These are phyloP conservation scores for Xylaria sp. DNA, from an alignment of 2,329 filamentous ascomycete genomes.

Conservation along the genomic window DNA sequence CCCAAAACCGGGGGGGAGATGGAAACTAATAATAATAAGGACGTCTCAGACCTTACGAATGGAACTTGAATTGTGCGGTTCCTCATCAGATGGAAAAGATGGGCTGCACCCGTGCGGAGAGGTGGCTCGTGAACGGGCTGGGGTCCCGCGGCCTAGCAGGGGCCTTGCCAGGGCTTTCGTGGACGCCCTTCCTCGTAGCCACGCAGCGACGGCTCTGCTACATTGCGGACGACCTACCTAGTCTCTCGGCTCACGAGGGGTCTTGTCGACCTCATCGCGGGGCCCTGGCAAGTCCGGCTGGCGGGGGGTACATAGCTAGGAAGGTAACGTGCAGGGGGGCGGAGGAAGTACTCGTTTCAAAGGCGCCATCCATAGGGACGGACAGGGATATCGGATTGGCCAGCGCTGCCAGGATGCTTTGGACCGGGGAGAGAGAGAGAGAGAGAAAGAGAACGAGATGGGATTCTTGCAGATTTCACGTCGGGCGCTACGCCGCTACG, in stretches of 20 bases:
- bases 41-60: conserved; percentile 20
- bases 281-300: too few species aligned
- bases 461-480: conserved; percentile 25
- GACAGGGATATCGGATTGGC: conserved; percentile 29
- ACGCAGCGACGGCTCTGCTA: conserved; percentile 16
- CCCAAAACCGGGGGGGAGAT: conserved; percentile 20
- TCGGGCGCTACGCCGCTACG: conserved; percentile 18
- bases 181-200: not conserved
- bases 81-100: conserved; percentile 21
- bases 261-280: conserved; percentile 27
- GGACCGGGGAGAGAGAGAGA: conserved; percentile 22
- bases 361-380: conserved; percentile 12
- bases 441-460: conserved; percentile 20
- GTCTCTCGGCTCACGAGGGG: conserved; percentile 18
- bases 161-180: conserved; percentile 4
- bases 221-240: conserved; percentile 11
- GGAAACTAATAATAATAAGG: conserved; percentile 27
- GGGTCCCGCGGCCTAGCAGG: conserved; percentile 19
- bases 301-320: conserved; percentile 27
- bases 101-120: conserved; percentile 28
- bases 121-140: conserved; percentile 31
- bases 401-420: conserved; percentile 11
- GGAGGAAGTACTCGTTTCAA: conserved; percentile 21
- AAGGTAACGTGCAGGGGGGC: conserved; percentile 24
- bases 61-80: conserved; percentile 27